Conservation (phyloP, 1,284 basidiomycete genomes). For the Puccinia brachypodii region DNA sequence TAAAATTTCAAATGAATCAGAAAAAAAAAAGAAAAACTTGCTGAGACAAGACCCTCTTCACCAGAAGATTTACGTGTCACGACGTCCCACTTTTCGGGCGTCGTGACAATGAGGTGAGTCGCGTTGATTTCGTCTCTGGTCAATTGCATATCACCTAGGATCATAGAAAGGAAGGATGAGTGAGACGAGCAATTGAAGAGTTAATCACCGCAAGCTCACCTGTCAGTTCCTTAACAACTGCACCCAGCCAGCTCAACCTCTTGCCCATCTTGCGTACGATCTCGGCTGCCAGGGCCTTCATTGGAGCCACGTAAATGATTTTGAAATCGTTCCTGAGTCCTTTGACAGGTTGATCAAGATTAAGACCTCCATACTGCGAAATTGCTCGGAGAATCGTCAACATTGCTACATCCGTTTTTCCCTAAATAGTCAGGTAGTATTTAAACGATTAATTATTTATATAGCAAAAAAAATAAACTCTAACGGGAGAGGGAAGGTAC, state of each 20-base stretch:
- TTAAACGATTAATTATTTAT: background rate
- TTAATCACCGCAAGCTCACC: constrained; percentile 60
- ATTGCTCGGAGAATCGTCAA: constrained; percentile 86
- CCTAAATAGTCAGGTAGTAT: too few relatives aligned
- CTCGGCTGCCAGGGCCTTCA: constrained; percentile 97
- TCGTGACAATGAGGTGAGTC: constrained; percentile 98
- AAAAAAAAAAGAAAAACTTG: background rate
- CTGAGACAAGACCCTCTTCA: constrained; percentile 85
- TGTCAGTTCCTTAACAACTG: constrained; percentile 87
- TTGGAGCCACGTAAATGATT: constrained; percentile 97
- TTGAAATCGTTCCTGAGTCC: constrained; percentile 67
- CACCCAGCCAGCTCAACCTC: constrained; percentile 82
- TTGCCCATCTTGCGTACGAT: constrained; percentile 90
- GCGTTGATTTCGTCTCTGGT: constrained; percentile 89
- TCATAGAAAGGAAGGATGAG: background rate
- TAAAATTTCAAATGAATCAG: background rate
- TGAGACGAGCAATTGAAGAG: background rate
- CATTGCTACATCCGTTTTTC: constrained; percentile 99
- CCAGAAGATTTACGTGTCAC: constrained; percentile 96
- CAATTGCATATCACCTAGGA: constrained; percentile 91
- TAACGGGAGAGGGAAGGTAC: background rate
- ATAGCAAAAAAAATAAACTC: background rate
- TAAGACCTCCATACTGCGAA: constrained; percentile 69
- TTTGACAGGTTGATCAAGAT: constrained; percentile 71
- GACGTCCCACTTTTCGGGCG: constrained; percentile 99